Evolutionary conservation across 2,329 filamentous ascomycete species (phyloP), one percentile per base, ranked within the genome.

Genomic region (Leptoxyphium fumago): DNA sequence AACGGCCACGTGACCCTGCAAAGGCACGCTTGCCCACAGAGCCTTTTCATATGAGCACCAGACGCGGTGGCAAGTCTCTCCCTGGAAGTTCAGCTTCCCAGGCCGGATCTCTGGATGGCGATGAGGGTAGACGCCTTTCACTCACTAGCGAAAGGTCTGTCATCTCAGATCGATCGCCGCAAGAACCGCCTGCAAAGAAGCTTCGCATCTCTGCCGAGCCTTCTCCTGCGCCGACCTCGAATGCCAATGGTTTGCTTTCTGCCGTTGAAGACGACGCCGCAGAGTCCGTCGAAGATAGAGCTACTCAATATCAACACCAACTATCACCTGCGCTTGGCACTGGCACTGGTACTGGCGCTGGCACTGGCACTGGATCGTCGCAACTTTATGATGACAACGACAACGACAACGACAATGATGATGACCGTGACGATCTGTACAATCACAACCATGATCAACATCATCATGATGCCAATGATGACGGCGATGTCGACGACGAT

Each of bases 21-120:
- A 40, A 40, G 29, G 55, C 56, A 40, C 55, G 64, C 52, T 63
- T 65, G 56, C 66, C 67, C 50, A 66, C 66, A 47, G 61, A 64
- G 57, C 65, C 66, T 43, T 59, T 69, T 54, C 66, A 69, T 56
- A 71, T 71, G 68, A 70, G 64, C 45, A 70, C 67, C 42, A 62
- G 68, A 34, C 50, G 53, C 39, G 51, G 50, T 32, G 54, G 50
- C 41, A 48, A 48, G 38, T 15, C 32, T 36, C 15, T 36, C 4
- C 5, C 38, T 5, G 18, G 38, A 14, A 28, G 11, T 18, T 15
- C 38, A 18, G 21, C 11, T 13, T 40, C 38, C 5, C 14, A 13
- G 13, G 18, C 13, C 38, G 32, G 32, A 13, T 36, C 32, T 36
- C 15, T 36, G 11, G 32, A 36, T 15, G 32, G 15, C 5, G 15